phyloP scores from a whole-genome alignment of 176 grass and related monocot species.

The Hyparrhenia diplandra region DNA sequence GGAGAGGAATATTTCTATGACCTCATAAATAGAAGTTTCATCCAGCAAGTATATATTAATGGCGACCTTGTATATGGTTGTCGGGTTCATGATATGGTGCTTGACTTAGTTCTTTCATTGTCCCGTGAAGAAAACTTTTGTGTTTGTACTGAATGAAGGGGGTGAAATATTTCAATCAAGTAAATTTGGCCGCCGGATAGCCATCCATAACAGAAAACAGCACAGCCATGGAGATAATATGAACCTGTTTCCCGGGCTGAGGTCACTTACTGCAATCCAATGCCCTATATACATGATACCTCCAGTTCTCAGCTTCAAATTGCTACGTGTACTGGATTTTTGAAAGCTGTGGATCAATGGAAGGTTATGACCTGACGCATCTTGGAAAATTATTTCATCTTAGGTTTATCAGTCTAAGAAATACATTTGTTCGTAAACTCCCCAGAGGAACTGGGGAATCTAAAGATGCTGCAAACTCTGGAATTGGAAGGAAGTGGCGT shows the following conservation, averaged over 20 bases:
- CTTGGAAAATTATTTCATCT: background rate
- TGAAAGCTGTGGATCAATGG: background rate
- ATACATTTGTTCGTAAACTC: background rate
- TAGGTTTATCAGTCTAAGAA: background rate
- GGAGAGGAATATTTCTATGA: background rate
- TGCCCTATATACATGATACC: background rate
- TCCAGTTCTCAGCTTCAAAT: background rate
- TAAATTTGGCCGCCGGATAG: background rate
- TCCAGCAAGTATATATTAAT: background rate
- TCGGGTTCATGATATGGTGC: background rate
- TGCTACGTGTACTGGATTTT: background rate
- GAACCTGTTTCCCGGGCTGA: background rate
- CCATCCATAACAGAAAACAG: background rate
- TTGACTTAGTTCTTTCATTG: background rate
- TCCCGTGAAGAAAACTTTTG: background rate
- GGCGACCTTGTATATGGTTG: background rate
- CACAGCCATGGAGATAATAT: background rate
- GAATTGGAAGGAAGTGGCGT: background rate
- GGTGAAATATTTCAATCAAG: too few species aligned
- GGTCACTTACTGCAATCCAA: background rate
- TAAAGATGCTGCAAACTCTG: background rate
- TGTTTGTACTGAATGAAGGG: background rate
- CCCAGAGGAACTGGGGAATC: background rate
- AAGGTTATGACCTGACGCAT: background rate
- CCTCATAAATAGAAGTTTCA: background rate